Conservation (phyloP, 441 rosid species). For the Euphorbia corollata region DNA sequence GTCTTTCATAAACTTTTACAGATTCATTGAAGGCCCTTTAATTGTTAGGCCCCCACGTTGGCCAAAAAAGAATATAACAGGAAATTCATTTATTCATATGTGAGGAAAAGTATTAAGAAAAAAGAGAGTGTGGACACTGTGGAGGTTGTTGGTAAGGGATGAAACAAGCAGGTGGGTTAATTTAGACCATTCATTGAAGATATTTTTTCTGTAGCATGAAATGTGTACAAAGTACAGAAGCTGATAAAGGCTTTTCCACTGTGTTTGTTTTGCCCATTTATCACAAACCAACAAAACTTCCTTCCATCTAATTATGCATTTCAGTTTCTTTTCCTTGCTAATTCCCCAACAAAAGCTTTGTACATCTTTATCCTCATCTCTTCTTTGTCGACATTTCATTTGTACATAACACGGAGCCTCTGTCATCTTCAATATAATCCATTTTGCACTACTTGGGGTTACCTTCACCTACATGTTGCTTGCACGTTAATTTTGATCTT, state of each 20-base stretch:
- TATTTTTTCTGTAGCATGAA: constrained; percentile 6
- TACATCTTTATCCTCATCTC: too few species aligned
- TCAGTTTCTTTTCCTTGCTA: too few species aligned
- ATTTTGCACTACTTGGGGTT: too few species aligned
- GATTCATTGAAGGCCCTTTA: constrained; percentile 41
- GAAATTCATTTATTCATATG: background rate
- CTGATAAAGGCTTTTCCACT: constrained; percentile 27
- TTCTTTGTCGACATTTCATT: too few species aligned
- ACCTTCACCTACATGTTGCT: too few species aligned
- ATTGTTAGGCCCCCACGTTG: constrained; percentile 31
- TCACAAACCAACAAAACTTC: too few species aligned
- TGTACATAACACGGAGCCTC: too few species aligned
- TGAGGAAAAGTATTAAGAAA: background rate
- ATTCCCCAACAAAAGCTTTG: too few species aligned
- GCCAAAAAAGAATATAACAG: background rate
- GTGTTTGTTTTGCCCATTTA: constrained; percentile 31
- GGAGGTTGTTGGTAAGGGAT: background rate
- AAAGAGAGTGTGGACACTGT: background rate
- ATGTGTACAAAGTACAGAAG: constrained; percentile 26
- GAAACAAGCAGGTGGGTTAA: constrained; percentile 10
- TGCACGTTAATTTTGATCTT: too few species aligned
- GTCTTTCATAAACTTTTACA: constrained; percentile 21
- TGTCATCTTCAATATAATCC: too few species aligned
- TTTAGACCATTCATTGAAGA: constrained; percentile 20
- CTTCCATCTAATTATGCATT: too few species aligned